Percentiles rank a stretch among this genome's conserved stretches.
Evolutionary conservation across 148 eudicot species (phyloP).

Genomic region (Silene conica): DNA sequence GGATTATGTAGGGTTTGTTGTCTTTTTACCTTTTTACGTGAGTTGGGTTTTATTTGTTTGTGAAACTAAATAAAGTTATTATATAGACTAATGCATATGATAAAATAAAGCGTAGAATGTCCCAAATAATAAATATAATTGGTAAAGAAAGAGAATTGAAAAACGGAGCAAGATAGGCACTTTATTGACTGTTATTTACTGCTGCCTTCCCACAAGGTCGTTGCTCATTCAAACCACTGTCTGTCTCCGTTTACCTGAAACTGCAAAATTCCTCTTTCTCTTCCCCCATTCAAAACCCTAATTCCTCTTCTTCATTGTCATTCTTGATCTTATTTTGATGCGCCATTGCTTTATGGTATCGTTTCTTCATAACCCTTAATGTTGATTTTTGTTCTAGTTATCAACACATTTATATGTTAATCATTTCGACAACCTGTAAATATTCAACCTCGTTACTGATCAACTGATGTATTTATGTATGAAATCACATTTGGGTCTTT

Average conservation of each 20-base stretch:
- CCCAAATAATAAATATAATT: too few species aligned
- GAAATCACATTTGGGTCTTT: slow-evolving; percentile 1
- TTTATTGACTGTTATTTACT: slow-evolving; percentile 29
- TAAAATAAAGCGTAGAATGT: too few species aligned
- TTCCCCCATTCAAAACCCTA: slow-evolving; percentile 24
- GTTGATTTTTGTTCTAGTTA: background rate
- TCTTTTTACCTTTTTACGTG: too few species aligned
- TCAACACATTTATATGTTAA: background rate
- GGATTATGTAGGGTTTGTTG: too few species aligned
- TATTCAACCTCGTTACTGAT: background rate
- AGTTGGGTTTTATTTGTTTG: too few species aligned
- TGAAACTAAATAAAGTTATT: too few species aligned
- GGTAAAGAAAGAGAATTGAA: background rate
- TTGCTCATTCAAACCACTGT: slow-evolving; percentile 22
- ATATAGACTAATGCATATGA: too few species aligned
- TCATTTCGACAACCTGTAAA: background rate
- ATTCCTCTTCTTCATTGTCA: slow-evolving; percentile 17
- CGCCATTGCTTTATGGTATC: slow-evolving; percentile 23
- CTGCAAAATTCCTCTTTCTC: slow-evolving; percentile 6
- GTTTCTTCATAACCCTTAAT: slow-evolving; percentile 13
- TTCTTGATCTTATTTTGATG: slow-evolving; percentile 21
- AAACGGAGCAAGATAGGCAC: slow-evolving; percentile 12
- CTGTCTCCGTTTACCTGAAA: slow-evolving; percentile 20
- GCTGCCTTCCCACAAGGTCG: slow-evolving; percentile 2
- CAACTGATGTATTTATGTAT: background rate